A percentile compares a stretch with the other conserved stretches of the same genome.
phyloP scores from a whole-genome alignment of 2,329 filamentous ascomycete genomes.

The Aspergillus sp. region DNA sequence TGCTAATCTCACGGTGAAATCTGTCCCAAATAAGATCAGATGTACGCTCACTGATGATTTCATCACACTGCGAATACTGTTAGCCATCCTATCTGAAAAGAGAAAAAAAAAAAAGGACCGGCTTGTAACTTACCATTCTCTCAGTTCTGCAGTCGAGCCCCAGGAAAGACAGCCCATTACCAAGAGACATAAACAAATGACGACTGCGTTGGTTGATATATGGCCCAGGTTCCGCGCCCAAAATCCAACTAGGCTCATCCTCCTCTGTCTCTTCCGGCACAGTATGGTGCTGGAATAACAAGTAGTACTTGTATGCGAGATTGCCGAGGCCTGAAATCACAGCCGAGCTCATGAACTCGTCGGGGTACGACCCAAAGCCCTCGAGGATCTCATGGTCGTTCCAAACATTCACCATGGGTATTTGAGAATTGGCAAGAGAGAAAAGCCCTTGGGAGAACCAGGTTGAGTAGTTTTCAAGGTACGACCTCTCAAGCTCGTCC shows the following conservation, averaged over 20 bases:
- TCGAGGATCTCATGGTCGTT: slow-evolving; percentile 93
- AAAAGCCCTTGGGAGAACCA: slow-evolving; percentile 98
- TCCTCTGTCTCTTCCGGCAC: slow-evolving; percentile 75
- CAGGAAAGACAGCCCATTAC: slow-evolving; percentile 74
- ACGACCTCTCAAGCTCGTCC: slow-evolving; percentile 83
- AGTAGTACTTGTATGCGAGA: slow-evolving; percentile 96
- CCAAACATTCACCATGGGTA: slow-evolving; percentile 98
- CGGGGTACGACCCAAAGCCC: slow-evolving; percentile 89
- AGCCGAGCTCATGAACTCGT: slow-evolving; percentile 85
- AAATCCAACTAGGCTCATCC: slow-evolving; percentile 86
- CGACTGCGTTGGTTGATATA: slow-evolving; percentile 87
- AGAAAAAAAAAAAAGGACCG: neutral
- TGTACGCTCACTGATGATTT: slow-evolving; percentile 75
- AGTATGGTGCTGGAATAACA: slow-evolving; percentile 97
- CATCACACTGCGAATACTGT: slow-evolving; percentile 55
- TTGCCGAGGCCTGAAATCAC: slow-evolving; percentile 88
- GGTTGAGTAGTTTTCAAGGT: slow-evolving; percentile 81
- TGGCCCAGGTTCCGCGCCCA: slow-evolving; percentile 76
- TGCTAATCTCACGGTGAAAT: slow-evolving; percentile 75
- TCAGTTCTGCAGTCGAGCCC: slow-evolving; percentile 92
- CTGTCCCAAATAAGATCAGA: slow-evolving; percentile 87
- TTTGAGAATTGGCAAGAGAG: slow-evolving; percentile 87
- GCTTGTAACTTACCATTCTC: slow-evolving; percentile 56
- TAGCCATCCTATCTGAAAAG: slow-evolving; percentile 13
- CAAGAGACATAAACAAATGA: slow-evolving; percentile 81